Percentiles rank a stretch among this genome's conserved stretches.
Conservation (phyloP, 1,139 yeast genomes). For the Chernovozyma aurita region DNA sequence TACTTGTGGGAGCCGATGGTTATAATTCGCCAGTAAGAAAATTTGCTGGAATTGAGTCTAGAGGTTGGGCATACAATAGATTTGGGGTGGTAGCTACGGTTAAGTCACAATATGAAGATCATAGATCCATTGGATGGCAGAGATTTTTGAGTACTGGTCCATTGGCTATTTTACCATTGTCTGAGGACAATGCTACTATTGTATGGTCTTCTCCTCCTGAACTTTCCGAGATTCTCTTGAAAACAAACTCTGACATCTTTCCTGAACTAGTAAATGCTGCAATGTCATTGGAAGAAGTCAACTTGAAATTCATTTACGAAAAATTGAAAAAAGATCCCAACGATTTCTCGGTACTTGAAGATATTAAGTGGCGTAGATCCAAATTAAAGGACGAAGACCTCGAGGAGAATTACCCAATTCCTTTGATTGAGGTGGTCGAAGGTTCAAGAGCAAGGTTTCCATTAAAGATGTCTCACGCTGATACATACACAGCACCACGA, state of each 20-base stretch:
- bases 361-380: conserved; percentile 69
- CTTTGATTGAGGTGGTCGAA: conserved; percentile 53
- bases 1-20: conserved; percentile 94
- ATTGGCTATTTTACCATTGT: conserved; percentile 82
- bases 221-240: conserved; percentile 57
- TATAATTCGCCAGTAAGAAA: conserved; percentile 88
- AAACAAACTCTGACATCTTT: conserved; percentile 59
- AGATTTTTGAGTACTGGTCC: conserved; percentile 92
- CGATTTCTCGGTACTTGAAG: conserved; percentile 53
- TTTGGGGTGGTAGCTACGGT: conserved; percentile 91
- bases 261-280: conserved; percentile 80
- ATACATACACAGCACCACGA: conserved; percentile 76
- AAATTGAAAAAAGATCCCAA: conserved; percentile 29
- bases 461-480: conserved; percentile 83
- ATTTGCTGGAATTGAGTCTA: conserved; percentile 73
- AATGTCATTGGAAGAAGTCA: conserved; percentile 56
- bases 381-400: conserved; percentile 37
- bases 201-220: conserved; percentile 93
- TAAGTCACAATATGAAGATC: conserved; percentile 68
- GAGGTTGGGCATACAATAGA: conserved; percentile 89
- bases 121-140: conserved; percentile 82
- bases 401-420: conserved; percentile 64
- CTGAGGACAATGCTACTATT: conserved; percentile 78
- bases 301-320: conserved; percentile 35
- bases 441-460: conserved; percentile 87